phyloP scores from a whole-genome alignment of 2,329 filamentous ascomycete genomes.

The Colletotrichum navitas region DNA sequence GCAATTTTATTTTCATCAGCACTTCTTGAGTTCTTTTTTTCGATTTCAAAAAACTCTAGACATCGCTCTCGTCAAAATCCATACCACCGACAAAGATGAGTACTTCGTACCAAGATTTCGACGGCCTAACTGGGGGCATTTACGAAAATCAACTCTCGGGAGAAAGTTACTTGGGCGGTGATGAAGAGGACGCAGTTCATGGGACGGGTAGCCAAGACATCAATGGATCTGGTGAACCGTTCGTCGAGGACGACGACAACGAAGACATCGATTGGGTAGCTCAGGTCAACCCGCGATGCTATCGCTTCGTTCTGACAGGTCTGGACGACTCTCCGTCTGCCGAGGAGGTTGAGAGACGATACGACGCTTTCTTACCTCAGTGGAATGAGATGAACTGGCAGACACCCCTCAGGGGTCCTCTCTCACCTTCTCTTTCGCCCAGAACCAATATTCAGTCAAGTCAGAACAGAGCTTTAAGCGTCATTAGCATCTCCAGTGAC shows the following conservation, averaged over 20 bases:
- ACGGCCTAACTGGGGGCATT: background rate
- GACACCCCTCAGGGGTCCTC: background rate
- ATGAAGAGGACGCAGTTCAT: background rate
- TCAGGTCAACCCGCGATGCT: background rate
- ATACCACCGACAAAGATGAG: background rate
- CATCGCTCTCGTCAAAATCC: background rate
- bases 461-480: background rate
- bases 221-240: background rate
- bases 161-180: background rate
- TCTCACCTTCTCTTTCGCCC: constrained; percentile 9
- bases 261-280: background rate
- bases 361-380: constrained; percentile 5
- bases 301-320: background rate
- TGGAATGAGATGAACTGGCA: constrained; percentile 28
- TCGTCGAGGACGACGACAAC: background rate
- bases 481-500: constrained; percentile 7
- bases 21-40: background rate
- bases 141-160: background rate
- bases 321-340: no score
- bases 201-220: background rate
- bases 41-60: background rate
- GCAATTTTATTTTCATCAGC: background rate
- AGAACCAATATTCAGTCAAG: background rate
- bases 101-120: background rate
- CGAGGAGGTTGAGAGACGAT: constrained; percentile 7